phyloP scores from a whole-genome alignment of 1,284 basidiomycete genomes.

The Malassezia globosa region DNA sequence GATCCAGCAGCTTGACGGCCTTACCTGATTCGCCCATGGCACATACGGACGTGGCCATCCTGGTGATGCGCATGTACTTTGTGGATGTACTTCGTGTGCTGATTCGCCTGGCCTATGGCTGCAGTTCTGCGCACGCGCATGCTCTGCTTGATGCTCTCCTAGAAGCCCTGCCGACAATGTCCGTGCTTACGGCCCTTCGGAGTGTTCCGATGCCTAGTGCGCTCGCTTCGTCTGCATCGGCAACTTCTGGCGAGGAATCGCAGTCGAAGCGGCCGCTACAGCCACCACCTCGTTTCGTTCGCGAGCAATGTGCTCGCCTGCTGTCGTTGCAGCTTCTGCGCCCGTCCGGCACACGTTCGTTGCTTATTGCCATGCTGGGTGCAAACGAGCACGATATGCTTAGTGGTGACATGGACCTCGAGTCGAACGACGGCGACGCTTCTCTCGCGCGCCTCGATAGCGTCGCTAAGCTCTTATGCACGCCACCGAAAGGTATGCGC shows the following conservation, averaged over 20 bases:
- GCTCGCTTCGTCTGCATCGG: background rate
- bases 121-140: background rate
- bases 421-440: constrained; percentile 13
- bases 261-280: background rate
- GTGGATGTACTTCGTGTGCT: constrained; percentile 12
- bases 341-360: constrained; percentile 34
- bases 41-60: constrained; percentile 11
- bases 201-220: constrained; percentile 4
- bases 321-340: constrained; percentile 35
- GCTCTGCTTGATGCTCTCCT: background rate
- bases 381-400: constrained; percentile 21
- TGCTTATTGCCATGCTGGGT: constrained; percentile 31
- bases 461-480: constrained; percentile 22
- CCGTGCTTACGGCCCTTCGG: constrained; percentile 3
- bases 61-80: constrained; percentile 7
- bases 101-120: constrained; percentile 3
- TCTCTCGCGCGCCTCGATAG: constrained; percentile 5
- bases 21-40: constrained; percentile 1
- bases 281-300: constrained; percentile 6
- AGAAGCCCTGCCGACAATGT: constrained; percentile 4
- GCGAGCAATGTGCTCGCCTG: constrained; percentile 22
- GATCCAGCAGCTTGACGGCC: background rate
- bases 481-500: constrained; percentile 26
- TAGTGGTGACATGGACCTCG: constrained; percentile 13
- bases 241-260: background rate